Evolutionary conservation across 352 stramenopile genomes (phyloP), one percentile per base, ranked within the genome.

Genomic region (Salisapilia sapeloensis): DNA sequence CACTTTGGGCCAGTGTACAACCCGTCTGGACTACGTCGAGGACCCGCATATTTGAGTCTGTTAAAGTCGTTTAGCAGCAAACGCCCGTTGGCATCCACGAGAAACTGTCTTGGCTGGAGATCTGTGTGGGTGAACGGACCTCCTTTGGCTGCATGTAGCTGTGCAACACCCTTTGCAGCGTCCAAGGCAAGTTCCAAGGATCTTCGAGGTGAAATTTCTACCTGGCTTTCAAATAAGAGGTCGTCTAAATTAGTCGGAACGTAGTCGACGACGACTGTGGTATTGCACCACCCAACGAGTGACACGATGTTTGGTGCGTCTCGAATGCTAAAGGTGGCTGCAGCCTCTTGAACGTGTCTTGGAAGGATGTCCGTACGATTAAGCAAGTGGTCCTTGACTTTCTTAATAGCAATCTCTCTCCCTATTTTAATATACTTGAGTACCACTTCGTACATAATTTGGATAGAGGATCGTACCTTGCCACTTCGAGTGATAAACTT

Each of bases 51-150:
- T 38, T 81, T 81, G 30, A 84, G 47, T 7, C 74, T 60, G 32
- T 90, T 90, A 19, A 90, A 80, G 39, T 90, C 74, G 31, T 90
- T 90, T 17, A 90, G 35, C 34, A 61, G 46, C 17, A 86, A 47
- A 0, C 46, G 58, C 2, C 67, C 70, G 8, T 58, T 50, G 1
- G 34, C 33, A 38, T 79, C 50, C n/a, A 86, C 52, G 23, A 90
- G 41, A 29, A 90, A 85, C 42, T 90, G 74, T 1, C 74, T 67
- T 15, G 67, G 47, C 36, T 90, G 74, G 19, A 90, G 56, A 48
- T 90, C 74, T 1, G 69, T 63, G 41, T 90, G 74, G n/a, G 56
- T 65, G 20, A 82, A 81, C 4, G 72, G 72, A 0, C 69, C 72
- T 19, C 69, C 69, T 0, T 53, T 42, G 2, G 56, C 65, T 26